Evolutionary conservation across 1,139 yeast genomes (phyloP), one percentile per base, ranked within the genome.

Genomic region (Fermentozyma sake): DNA sequence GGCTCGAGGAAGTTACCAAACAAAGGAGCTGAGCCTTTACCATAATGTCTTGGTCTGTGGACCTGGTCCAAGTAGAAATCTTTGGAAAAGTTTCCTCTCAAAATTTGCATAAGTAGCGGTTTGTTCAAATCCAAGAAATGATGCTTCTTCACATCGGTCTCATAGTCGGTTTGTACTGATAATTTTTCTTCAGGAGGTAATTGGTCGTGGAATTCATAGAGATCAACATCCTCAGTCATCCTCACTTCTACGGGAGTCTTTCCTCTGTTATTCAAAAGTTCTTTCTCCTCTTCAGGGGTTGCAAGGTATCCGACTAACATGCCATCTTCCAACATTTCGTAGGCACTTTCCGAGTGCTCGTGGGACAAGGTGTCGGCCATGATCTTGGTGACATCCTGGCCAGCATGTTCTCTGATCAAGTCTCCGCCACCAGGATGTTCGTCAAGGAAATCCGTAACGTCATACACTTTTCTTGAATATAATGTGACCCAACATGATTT

Each of bases 31-130:
- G 96, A 84, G 7, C 96, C 96, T 39, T 67, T 66, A 20, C 73
- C 73, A 35, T 64, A 67, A 58, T 91, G 98, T 51, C 98, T 79
- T 31, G 98, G 98, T 55, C 96, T 77, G 58, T 91, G 98, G 24
- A 91, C 93, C 59, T 91, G 97, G 52, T 87, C 96, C 50, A 91
- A 68, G 55, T 91, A 91, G 50, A 91, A 91, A 27, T 84, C 94
- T 54, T 85, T 89, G 24, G 82, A 50, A 64, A 86, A 91, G 24
- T 72, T 68, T 22, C 87, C 77, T 36, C 71, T 67, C 35, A 85
- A 58, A 28, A 91, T 84, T 61, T 91, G 98, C 58, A 73, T 52
- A 30, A 91, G 61, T 44, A 91, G 65, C 1, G 98, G 95, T 53
- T 76, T 78, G 46, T 70, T 76, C 49, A 91, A 73, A 52, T 91